Evolutionary conservation across 2,329 filamentous ascomycete genomes (phyloP).

Genomic region (Falciphora oryzae): DNA sequence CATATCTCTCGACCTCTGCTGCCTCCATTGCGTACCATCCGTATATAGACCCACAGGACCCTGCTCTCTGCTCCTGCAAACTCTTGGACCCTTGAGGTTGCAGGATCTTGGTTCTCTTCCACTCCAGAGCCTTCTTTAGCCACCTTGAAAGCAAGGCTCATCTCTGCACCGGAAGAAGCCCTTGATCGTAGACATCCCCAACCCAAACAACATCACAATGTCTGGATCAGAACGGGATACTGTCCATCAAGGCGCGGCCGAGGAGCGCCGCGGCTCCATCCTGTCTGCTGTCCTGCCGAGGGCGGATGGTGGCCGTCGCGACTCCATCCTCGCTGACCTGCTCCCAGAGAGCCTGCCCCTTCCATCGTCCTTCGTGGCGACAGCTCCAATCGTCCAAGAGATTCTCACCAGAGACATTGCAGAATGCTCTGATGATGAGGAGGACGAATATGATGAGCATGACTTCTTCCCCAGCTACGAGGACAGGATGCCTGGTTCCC

Average conservation of each 20-base stretch:
- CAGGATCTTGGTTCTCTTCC: not conserved
- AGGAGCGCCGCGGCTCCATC: not conserved
- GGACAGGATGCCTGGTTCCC: not conserved
- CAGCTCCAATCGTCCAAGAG: constrained; percentile 17
- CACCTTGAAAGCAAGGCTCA: not conserved
- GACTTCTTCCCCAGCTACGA: not conserved
- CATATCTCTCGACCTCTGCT: not conserved
- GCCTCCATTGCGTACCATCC: not conserved
- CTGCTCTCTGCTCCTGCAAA: not conserved
- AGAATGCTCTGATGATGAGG: constrained; percentile 17
- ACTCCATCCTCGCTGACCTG: constrained; percentile 16
- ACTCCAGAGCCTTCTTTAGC: not conserved
- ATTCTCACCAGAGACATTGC: constrained; percentile 18
- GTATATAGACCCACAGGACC: not conserved
- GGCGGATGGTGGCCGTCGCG: constrained; percentile 4
- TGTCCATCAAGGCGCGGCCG: not conserved
- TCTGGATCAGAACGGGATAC: not conserved
- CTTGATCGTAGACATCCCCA: not conserved
- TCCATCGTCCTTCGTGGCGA: constrained; percentile 16
- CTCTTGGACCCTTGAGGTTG: not conserved
- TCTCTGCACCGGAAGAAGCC: not conserved
- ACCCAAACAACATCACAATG: not conserved
- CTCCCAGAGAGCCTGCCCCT: constrained; percentile 13
- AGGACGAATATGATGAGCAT: constrained; percentile 9
- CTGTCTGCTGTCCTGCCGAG: not conserved